phyloP scores from a whole-genome alignment of 2,329 filamentous ascomycete species.

The Reticulascus tulasneorum region DNA sequence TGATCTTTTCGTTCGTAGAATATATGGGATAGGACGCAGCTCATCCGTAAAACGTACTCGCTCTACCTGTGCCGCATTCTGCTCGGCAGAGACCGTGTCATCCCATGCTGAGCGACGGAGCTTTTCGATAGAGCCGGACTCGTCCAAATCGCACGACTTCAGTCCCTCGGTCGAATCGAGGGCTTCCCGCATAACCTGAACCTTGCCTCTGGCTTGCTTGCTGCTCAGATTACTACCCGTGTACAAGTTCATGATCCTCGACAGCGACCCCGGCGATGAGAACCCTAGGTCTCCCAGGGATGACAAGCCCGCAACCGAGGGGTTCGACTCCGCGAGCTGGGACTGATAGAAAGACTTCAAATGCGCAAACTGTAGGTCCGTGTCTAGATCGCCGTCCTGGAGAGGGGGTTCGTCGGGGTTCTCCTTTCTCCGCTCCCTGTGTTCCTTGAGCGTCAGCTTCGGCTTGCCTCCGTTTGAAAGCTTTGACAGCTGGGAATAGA shows the following conservation, averaged over 20 bases:
- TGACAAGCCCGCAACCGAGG: slow-evolving; percentile 45
- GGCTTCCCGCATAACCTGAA: slow-evolving; percentile 71
- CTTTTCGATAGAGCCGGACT: slow-evolving; percentile 56
- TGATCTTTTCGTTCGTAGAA: slow-evolving; percentile 85
- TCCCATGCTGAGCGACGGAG: slow-evolving; percentile 60
- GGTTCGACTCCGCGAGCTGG: slow-evolving; percentile 64
- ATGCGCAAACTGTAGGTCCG: slow-evolving; percentile 69
- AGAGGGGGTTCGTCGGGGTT: slow-evolving; percentile 39
- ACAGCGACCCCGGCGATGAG: slow-evolving; percentile 74
- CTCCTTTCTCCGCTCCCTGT: slow-evolving; percentile 49
- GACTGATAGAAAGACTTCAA: slow-evolving; percentile 77
- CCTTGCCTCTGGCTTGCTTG: slow-evolving; percentile 60
- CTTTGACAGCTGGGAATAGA: slow-evolving; percentile 74
- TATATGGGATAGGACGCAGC: slow-evolving; percentile 74
- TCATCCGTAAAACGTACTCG: slow-evolving; percentile 63
- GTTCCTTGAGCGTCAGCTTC: slow-evolving; percentile 46
- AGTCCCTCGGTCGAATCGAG: slow-evolving; percentile 68
- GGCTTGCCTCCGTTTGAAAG: slow-evolving; percentile 59
- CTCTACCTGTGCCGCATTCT: slow-evolving; percentile 47
- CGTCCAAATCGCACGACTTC: slow-evolving; percentile 56
- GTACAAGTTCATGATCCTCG: slow-evolving; percentile 89
- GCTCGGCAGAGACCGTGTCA: slow-evolving; percentile 49
- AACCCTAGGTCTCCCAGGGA: slow-evolving; percentile 52
- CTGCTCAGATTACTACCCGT: slow-evolving; percentile 64
- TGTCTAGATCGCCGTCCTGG: slow-evolving; percentile 47